Conservation (phyloP, 2,329 filamentous ascomycete genomes). For the Davidsoniella virescens region DNA sequence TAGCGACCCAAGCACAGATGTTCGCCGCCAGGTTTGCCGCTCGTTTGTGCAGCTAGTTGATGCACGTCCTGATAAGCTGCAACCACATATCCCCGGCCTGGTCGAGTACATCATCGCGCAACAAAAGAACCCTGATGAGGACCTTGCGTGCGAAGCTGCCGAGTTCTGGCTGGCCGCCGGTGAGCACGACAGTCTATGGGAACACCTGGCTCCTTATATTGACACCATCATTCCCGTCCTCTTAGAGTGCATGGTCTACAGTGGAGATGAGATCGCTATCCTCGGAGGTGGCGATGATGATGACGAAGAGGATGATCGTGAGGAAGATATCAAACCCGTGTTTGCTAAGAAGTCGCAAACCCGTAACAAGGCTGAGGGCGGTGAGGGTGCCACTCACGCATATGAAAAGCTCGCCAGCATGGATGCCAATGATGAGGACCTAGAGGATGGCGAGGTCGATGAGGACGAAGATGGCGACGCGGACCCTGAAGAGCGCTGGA, state of each 20-base stretch:
- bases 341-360: constrained; percentile 60
- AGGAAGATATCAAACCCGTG: constrained; percentile 79
- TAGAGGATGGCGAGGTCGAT: constrained; percentile 79
- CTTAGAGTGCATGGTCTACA: constrained; percentile 90
- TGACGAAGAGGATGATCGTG: constrained; percentile 78
- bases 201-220: constrained; percentile 60
- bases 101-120: constrained; percentile 89
- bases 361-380: constrained; percentile 34
- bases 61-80: constrained; percentile 73
- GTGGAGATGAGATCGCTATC: constrained; percentile 77
- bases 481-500: constrained; percentile 87
- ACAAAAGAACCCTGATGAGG: constrained; percentile 73
- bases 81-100: constrained; percentile 71
- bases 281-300: constrained; percentile 75
- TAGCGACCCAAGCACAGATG: constrained; percentile 59
- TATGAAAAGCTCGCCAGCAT: constrained; percentile 40
- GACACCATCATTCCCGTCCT: constrained; percentile 77
- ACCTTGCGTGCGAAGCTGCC: constrained; percentile 82
- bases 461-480: constrained; percentile 60
- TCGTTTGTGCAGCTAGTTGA: constrained; percentile 88
- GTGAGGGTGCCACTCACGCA: constrained; percentile 21
- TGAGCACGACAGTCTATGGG: constrained; percentile 68
- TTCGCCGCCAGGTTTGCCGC: constrained; percentile 83
- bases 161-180: constrained; percentile 95
- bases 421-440: constrained; percentile 47